Evolutionary conservation across 805 yeast species (phyloP).

Genomic region (Saccharomycopsis fibuligera): DNA sequence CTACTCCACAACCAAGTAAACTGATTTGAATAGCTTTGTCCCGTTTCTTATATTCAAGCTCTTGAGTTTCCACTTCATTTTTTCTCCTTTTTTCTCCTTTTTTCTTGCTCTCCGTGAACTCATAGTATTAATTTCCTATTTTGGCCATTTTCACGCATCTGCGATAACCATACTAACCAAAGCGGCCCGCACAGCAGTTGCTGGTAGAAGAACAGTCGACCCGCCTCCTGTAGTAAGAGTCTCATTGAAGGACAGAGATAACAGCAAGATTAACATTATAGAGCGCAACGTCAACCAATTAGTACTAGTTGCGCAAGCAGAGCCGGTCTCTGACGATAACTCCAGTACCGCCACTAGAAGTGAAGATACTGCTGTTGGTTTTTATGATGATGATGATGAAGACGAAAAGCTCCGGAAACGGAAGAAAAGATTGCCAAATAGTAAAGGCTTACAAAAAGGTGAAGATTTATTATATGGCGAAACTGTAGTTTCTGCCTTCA

Average conservation of each 20-base stretch:
- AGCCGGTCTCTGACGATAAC: constrained; percentile 13
- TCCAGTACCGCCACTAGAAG: background rate
- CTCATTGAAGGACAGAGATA: constrained; percentile 18
- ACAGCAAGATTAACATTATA: constrained; percentile 28
- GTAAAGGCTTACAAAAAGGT: background rate
- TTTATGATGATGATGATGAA: too few species aligned
- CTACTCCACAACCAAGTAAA: background rate
- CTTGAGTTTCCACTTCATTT: too few species aligned
- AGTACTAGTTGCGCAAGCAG: constrained; percentile 11
- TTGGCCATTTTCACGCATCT: too few species aligned
- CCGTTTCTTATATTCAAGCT: too few species aligned
- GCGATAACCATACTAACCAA: too few species aligned
- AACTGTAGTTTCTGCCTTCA: constrained; percentile 23
- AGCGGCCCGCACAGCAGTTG: constrained; percentile 22
- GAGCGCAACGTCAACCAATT: constrained; percentile 21
- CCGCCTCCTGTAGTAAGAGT: constrained; percentile 30
- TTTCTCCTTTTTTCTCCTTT: too few species aligned
- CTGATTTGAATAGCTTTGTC: too few species aligned
- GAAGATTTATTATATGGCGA: constrained; percentile 22
- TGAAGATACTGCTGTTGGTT: background rate
- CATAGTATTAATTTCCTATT: too few species aligned
- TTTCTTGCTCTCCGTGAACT: too few species aligned
- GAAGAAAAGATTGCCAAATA: too few species aligned
- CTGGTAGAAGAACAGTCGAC: constrained; percentile 30
- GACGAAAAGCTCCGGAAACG: background rate